phyloP scores from a whole-genome alignment of 495 filamentous ascomycete species.

The Geopyxis carbonaria region DNA sequence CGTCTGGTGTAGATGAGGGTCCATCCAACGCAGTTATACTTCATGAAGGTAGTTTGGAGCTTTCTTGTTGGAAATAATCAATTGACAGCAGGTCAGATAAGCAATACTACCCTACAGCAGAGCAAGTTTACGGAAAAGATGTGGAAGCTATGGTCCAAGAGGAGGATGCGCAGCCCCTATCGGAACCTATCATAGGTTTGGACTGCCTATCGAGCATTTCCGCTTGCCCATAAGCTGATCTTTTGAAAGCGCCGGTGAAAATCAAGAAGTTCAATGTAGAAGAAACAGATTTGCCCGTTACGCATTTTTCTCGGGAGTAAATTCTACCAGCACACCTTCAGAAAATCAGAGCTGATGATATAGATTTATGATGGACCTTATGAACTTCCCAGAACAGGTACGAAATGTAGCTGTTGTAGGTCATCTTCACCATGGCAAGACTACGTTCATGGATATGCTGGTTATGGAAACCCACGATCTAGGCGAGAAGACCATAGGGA shows the following conservation, averaged over 20 bases:
- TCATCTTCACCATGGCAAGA: slow-evolving; percentile 94
- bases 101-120: slow-evolving; percentile 93
- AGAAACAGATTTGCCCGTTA: slow-evolving; percentile 76
- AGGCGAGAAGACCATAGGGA: slow-evolving; percentile 58
- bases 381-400: slow-evolving; percentile 88
- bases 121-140: slow-evolving; percentile 82
- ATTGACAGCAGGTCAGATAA: slow-evolving; percentile 43
- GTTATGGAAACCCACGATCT: slow-evolving; percentile 89
- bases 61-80: too few relatives aligned
- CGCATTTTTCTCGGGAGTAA: slow-evolving; percentile 57
- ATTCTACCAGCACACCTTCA: too few relatives aligned
- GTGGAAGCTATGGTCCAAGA: slow-evolving; percentile 95
- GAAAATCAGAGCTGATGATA: not conserved
- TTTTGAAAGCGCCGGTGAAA: slow-evolving; percentile 51
- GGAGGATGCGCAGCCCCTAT: slow-evolving; percentile 85
- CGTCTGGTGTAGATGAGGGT: slow-evolving; percentile 57
- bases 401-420: slow-evolving; percentile 83
- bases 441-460: slow-evolving; percentile 95
- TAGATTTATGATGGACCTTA: slow-evolving; percentile 80
- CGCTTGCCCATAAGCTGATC: slow-evolving; percentile 14
- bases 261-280: slow-evolving; percentile 91
- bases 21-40: slow-evolving; percentile 91
- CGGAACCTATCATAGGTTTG: slow-evolving; percentile 63
- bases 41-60: slow-evolving; percentile 42
- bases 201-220: slow-evolving; percentile 1